These are phyloP conservation scores for Mycosphaerella sp. DNA, from an alignment of 2,329 filamentous ascomycete species.

Conservation along the genomic window DNA sequence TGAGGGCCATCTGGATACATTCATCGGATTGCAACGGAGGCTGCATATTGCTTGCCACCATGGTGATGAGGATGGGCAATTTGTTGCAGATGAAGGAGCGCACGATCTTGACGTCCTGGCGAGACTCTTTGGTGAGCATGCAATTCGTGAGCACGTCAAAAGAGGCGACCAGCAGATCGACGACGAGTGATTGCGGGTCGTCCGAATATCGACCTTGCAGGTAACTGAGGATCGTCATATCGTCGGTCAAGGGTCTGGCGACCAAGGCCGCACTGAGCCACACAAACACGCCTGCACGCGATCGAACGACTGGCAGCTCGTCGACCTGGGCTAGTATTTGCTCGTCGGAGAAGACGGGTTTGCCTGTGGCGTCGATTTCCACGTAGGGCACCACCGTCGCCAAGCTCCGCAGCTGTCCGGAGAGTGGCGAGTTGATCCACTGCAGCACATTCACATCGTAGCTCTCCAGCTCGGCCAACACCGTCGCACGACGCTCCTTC, in stretches of 20 bases:
- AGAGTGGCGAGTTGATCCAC: slow-evolving; percentile 30
- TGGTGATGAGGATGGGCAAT: slow-evolving; percentile 55
- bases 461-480: slow-evolving; percentile 29
- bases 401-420: slow-evolving; percentile 28
- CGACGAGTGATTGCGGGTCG: slow-evolving; percentile 67
- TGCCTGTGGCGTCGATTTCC: slow-evolving; percentile 59
- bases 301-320: slow-evolving; percentile 66
- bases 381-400: slow-evolving; percentile 49
- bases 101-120: slow-evolving; percentile 60
- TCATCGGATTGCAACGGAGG: slow-evolving; percentile 55
- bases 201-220: slow-evolving; percentile 80
- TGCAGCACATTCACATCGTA: slow-evolving; percentile 33
- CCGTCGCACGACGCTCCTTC: slow-evolving; percentile 21
- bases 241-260: slow-evolving; percentile 76
- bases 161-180: slow-evolving; percentile 77
- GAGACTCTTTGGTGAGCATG: slow-evolving; percentile 62
- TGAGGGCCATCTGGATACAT: slow-evolving; percentile 61
- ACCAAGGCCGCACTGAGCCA: slow-evolving; percentile 78
- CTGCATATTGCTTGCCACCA: slow-evolving; percentile 53
- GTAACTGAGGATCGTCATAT: slow-evolving; percentile 69
- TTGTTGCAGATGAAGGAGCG: slow-evolving; percentile 81
- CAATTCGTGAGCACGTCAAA: slow-evolving; percentile 88
- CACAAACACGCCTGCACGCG: slow-evolving; percentile 75
- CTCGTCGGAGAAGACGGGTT: slow-evolving; percentile 57
- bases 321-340: slow-evolving; percentile 34